Conservation (phyloP, 169 alveolate genomes). For the Plasmodium adleri region DNA sequence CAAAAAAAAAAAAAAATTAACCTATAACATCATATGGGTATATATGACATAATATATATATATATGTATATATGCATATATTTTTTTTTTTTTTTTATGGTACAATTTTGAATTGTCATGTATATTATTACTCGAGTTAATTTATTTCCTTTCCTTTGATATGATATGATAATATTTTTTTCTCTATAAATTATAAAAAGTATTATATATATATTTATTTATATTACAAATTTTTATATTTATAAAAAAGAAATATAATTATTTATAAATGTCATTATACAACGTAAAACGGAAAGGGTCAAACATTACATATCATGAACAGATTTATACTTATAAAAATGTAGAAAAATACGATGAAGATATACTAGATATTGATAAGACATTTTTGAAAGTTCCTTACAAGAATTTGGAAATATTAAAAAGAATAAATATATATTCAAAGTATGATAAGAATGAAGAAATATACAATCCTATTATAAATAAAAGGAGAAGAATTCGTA, state of each 20-base stretch:
- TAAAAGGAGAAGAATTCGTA: background rate
- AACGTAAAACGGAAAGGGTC: constrained; percentile 19
- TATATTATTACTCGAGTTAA: too few species aligned
- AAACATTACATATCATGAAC: constrained; percentile 38
- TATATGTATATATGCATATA: too few species aligned
- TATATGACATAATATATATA: too few species aligned
- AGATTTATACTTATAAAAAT: constrained; percentile 56
- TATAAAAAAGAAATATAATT: background rate
- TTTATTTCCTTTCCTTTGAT: too few species aligned
- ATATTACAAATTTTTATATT: background rate
- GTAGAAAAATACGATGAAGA: constrained; percentile 70
- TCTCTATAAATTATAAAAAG: too few species aligned
- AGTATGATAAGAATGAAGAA: background rate
- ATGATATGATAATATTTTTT: too few species aligned
- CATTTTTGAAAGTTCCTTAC: constrained; percentile 15
- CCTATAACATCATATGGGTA: too few species aligned
- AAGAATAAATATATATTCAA: constrained; percentile 31
- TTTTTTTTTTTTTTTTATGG: too few species aligned
- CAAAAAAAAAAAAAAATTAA: too few species aligned
- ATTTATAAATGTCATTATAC: background rate
- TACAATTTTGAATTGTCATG: too few species aligned
- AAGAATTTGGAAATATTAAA: constrained; percentile 10
- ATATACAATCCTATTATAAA: background rate
- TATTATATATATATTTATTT: too few species aligned
- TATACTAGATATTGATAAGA: constrained; percentile 56